Base-by-base conservation (phyloP, 495 filamentous ascomycete genomes). In the Evernia prunastri region DNA sequence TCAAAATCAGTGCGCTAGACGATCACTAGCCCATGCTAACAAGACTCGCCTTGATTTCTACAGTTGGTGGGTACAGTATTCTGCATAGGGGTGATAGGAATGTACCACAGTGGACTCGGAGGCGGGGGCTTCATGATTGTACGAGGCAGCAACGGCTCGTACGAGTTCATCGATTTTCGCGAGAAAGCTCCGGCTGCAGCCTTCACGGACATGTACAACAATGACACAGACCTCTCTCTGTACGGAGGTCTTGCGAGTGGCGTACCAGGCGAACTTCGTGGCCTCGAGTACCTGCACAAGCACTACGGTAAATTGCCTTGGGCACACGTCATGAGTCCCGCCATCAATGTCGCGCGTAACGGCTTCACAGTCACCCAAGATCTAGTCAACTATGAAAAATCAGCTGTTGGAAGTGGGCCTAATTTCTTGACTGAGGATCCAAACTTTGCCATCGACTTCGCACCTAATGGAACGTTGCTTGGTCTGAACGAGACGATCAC, bases 41-140 rank as follows among this genome's bases (percentile, higher is more conserved):
- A 17, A 17, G 17, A 13, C 6, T n/a, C 23, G 33, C 11, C 36
- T 10, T 36, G 1, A 5, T 20, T 17, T 39, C 29, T n/a, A 43
- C 64, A 82, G 80, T 76, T 88, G 69, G 80, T 92, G 33, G 86
- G 87, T 10, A 89, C 88, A 0, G 83, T 85, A 49, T 79, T 91
- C 53, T 92, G 89, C 54, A 82, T 91, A 29, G 89, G 89, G 4
- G 87, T 90, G 9, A 81, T 88, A 60, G 87, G 88, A 0, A 93
- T 94, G 89, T 91, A 93, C 66, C 91, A 96, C 73, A 90, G 87
- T 36, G 90, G 90, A 35, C 86, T 96, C 42, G 90, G 90, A 5
- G 92, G 92, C 7, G 92, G 92, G n/a, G 91, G 92, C 1, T 96
- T 96, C 74, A 86, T 88, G 80, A 80, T 96, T n/a, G 62, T 68